Percentiles rank a stretch among this genome's conserved stretches.
These are phyloP conservation scores for Citrullus mucosospermus DNA, from an alignment of 306 rosid species.

Conservation along the genomic window DNA sequence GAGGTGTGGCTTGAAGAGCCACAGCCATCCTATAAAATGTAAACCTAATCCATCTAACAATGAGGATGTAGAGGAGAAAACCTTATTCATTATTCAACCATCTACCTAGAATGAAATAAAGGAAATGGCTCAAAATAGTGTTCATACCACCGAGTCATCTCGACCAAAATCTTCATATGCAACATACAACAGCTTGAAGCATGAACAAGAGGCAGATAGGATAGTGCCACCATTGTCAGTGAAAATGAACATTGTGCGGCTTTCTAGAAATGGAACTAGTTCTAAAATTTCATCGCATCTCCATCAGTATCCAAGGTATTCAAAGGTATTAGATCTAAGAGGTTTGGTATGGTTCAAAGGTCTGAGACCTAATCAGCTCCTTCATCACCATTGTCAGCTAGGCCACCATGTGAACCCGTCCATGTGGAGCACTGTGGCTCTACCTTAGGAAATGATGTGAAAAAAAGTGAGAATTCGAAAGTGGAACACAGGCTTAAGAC, in stretches of 20 bases:
- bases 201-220: slow-evolving; percentile 13
- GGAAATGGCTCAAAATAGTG: slow-evolving; percentile 18
- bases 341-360: not conserved
- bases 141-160: slow-evolving; percentile 6
- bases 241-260: slow-evolving; percentile 21
- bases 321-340: slow-evolving; percentile 6
- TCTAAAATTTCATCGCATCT: slow-evolving; percentile 2
- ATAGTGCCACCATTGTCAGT: slow-evolving; percentile 6
- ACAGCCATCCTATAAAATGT: slow-evolving; percentile 1
- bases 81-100: slow-evolving; percentile 14
- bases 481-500: slow-evolving; percentile 24
- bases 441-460: slow-evolving; percentile 9
- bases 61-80: slow-evolving; percentile 29
- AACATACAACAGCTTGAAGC: slow-evolving; percentile 21
- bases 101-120: slow-evolving; percentile 17
- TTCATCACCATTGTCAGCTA: slow-evolving; percentile 14
- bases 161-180: slow-evolving; percentile 16
- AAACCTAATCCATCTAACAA: slow-evolving; percentile 11
- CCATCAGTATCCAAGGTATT: not conserved
- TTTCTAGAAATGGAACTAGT: slow-evolving; percentile 12
- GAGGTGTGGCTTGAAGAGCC: not conserved
- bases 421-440: slow-evolving; percentile 18
- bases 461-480: slow-evolving; percentile 10
- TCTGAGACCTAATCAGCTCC: slow-evolving; percentile 14
- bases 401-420: slow-evolving; percentile 12